These are phyloP conservation scores for Pachysandra terminalis DNA, from an alignment of 164 flowering plant genomes.

Conservation along the genomic window DNA sequence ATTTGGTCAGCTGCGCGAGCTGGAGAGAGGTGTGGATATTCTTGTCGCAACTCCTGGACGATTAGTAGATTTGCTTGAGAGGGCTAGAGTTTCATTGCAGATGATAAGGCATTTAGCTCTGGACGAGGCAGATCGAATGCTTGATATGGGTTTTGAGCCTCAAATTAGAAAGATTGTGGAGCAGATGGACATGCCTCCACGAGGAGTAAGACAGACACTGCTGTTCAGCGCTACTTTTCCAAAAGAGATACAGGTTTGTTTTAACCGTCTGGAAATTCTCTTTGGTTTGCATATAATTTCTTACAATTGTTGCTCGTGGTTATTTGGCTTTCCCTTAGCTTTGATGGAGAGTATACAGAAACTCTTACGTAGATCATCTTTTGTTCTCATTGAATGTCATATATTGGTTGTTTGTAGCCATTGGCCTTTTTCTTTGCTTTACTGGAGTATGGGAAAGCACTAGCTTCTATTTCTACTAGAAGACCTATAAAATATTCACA, in stretches of 20 bases:
- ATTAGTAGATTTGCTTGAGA: conserved; percentile 72
- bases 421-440: no score
- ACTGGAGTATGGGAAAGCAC: no score
- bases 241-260: conserved; percentile 68
- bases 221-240: conserved; percentile 84
- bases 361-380: no score
- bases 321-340: background rate
- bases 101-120: conserved; percentile 65
- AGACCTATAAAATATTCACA: no score
- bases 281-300: background rate
- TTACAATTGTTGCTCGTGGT: background rate
- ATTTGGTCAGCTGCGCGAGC: conserved; percentile 50
- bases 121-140: conserved; percentile 82
- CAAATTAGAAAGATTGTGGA: conserved; percentile 80
- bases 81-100: conserved; percentile 66
- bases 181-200: conserved; percentile 79
- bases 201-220: conserved; percentile 67
- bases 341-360: no score
- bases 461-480: no score
- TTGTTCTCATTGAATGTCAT: no score
- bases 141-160: conserved; percentile 89
- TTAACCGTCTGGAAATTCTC: background rate
- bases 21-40: conserved; percentile 78
- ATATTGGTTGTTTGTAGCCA: no score
- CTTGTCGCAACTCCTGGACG: conserved; percentile 84